Conservation (phyloP, 495 filamentous ascomycete genomes). For the Terfezia claveryi region DNA sequence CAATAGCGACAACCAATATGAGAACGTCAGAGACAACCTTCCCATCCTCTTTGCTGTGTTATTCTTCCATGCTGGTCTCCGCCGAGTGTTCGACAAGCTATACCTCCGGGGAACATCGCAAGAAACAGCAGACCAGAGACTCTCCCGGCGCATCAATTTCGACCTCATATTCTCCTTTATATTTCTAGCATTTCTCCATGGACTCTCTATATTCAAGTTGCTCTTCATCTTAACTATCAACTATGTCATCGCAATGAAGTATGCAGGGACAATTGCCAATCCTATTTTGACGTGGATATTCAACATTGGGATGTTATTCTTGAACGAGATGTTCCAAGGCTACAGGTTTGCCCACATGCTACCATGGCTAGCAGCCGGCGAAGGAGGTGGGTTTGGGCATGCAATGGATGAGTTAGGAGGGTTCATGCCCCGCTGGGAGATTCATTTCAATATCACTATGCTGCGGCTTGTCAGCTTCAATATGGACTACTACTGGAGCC, state of each 20-base stretch:
- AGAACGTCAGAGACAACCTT: constrained; percentile 67
- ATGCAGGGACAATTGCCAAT: constrained; percentile 14
- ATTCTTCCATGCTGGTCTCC: constrained; percentile 52
- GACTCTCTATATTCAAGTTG: constrained; percentile 65
- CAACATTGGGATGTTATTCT: constrained; percentile 67
- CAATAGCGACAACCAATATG: constrained; percentile 74
- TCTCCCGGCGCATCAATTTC: constrained; percentile 59
- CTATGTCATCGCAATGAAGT: constrained; percentile 35
- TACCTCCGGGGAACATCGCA: constrained; percentile 6
- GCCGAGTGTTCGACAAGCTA: constrained; percentile 40
- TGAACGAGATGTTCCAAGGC: constrained; percentile 64
- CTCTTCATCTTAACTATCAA: constrained; percentile 60
- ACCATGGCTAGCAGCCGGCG: constrained; percentile 25
- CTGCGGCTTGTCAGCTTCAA: constrained; percentile 90
- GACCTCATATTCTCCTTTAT: constrained; percentile 64
- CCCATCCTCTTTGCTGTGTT: constrained; percentile 54
- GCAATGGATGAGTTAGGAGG: constrained; percentile 34
- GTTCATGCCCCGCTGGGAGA: constrained; percentile 70
- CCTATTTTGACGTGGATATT: constrained; percentile 62
- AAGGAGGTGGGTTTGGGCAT: constrained; percentile 15
- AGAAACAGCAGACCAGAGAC: constrained; percentile 18
- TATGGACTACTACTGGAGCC: constrained; percentile 87
- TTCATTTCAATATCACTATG: constrained; percentile 93
- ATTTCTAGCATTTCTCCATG: constrained; percentile 62
- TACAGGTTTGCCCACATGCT: constrained; percentile 48